Conservation (phyloP, 2,329 filamentous ascomycete species). For the Cadophora sp. region DNA sequence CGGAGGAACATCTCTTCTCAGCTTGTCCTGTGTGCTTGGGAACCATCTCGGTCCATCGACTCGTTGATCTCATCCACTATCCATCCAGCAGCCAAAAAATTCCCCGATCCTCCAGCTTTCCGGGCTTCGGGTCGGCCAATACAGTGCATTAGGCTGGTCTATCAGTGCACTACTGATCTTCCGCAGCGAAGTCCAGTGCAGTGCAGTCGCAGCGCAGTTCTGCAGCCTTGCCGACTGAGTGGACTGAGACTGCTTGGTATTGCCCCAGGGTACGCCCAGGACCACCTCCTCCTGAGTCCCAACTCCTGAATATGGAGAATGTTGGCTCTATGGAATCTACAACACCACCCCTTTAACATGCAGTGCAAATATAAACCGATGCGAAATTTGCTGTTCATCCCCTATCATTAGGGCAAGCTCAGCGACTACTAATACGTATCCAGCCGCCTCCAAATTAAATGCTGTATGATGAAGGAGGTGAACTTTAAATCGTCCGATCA, state of each 20-base stretch:
- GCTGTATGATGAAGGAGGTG: neutral
- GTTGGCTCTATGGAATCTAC: neutral
- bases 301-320: neutral
- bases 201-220: neutral
- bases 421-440: neutral
- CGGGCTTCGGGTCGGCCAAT: constrained; percentile 10
- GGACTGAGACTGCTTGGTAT: neutral
- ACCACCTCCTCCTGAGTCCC: neutral
- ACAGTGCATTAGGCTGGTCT: constrained; percentile 2
- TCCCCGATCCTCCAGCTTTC: neutral
- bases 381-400: neutral
- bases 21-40: neutral
- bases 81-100: neutral
- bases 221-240: constrained; percentile 1
- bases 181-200: neutral
- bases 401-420: neutral
- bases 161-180: neutral
- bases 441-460: constrained; percentile 1
- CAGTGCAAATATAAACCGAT: neutral
- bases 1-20: constrained; percentile 4
- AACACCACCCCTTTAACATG: constrained; percentile 5
- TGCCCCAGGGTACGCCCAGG: neutral
- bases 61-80: constrained; percentile 12
- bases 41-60: neutral
- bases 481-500: constrained; percentile 12